A percentile compares a stretch with the other conserved stretches of the same genome.
Conservation (phyloP, 2,329 filamentous ascomycete species). For the Endothia cerciana region DNA sequence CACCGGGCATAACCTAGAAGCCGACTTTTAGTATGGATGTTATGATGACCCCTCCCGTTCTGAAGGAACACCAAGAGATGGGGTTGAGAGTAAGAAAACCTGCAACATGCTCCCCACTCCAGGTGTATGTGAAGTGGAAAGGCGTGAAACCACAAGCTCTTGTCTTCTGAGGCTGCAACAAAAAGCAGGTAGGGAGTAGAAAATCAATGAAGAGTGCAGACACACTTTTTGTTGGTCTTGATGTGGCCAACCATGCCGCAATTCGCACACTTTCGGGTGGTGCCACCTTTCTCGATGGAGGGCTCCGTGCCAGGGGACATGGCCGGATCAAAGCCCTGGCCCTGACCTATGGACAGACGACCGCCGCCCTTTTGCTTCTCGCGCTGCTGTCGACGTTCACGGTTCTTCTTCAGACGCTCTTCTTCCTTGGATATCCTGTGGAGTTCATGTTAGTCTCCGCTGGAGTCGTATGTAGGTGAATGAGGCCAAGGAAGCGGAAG, state of each 20-base stretch:
- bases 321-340: conserved; percentile 11
- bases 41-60: background rate
- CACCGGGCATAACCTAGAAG: conserved; percentile 24
- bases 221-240: conserved; percentile 98
- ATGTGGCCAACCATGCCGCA: conserved; percentile 97
- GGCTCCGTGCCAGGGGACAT: conserved; percentile 49
- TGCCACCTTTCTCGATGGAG: conserved; percentile 60
- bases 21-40: background rate
- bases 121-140: background rate
- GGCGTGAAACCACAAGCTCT: background rate
- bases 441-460: background rate
- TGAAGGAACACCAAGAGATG: background rate
- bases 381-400: conserved; percentile 84
- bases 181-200: background rate
- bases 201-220: conserved; percentile 31
- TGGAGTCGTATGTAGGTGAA: background rate
- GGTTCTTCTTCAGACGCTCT: conserved; percentile 85
- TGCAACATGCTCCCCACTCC: background rate
- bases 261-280: conserved; percentile 92
- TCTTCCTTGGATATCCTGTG: conserved; percentile 73
- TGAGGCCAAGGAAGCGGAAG: background rate
- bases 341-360: conserved; percentile 33
- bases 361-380: conserved; percentile 76
- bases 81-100: background rate
- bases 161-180: too few relatives aligned